Conservation (phyloP, 2,329 filamentous ascomycete genomes). For the Sporothrix mexicana region DNA sequence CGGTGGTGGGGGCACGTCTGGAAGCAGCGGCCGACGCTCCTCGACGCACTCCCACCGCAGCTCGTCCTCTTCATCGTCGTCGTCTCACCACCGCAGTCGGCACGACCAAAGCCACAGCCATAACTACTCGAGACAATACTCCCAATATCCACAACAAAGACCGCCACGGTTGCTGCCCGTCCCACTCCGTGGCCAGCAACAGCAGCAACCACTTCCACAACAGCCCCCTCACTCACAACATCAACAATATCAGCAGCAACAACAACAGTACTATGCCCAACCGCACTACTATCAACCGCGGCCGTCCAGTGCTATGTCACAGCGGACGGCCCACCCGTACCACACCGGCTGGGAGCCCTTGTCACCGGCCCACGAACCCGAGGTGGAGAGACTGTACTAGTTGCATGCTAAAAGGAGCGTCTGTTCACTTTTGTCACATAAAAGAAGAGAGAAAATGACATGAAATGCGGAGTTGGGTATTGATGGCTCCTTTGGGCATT, state of each 20-base stretch:
- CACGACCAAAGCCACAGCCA: background rate
- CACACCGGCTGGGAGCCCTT: conserved; percentile 23
- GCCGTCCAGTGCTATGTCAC: conserved; percentile 7
- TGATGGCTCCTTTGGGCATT: background rate
- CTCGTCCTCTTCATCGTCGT: conserved; percentile 41
- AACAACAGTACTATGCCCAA: background rate
- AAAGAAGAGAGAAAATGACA: background rate
- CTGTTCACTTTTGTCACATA: too few species aligned
- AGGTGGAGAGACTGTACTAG: conserved; percentile 1
- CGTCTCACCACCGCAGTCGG: conserved; percentile 37
- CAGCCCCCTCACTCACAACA: background rate
- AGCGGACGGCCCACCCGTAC: conserved; percentile 4
- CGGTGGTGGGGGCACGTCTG: conserved; percentile 39
- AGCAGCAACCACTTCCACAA: background rate
- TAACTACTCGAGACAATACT: background rate
- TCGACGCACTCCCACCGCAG: conserved; percentile 35
- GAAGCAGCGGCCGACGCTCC: conserved; percentile 40
- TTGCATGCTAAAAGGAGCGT: too few species aligned
- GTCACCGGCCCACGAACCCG: conserved; percentile 12
- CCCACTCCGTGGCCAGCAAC: background rate
- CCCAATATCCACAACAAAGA: conserved; percentile 16
- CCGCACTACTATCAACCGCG: background rate
- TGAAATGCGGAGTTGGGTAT: background rate
- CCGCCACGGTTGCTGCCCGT: background rate
- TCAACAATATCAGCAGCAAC: background rate